Percentiles rank a stretch among this genome's conserved stretches.
Evolutionary conservation across 2,329 filamentous ascomycete genomes (phyloP).

Genomic region (Cryphonectria japonica): DNA sequence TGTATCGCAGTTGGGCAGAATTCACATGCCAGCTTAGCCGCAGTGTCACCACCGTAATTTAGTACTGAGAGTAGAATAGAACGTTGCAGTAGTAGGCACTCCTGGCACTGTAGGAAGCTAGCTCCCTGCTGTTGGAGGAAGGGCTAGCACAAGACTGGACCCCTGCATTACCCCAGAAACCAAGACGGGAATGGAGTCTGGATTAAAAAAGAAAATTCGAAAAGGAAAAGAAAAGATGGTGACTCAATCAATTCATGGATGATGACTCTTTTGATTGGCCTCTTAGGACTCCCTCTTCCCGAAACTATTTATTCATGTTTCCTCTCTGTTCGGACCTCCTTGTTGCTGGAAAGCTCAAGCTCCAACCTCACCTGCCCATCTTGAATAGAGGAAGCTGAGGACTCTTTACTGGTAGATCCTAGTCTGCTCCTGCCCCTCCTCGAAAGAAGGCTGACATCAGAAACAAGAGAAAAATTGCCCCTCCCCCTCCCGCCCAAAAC

Average conservation of each 20-base stretch:
- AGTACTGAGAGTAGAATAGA: background rate
- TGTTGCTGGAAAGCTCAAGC: background rate
- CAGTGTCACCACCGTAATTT: background rate
- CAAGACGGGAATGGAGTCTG: background rate
- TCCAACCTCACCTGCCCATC: background rate
- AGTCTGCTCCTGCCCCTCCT: background rate
- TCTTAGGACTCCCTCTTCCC: background rate
- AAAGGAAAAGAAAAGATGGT: background rate
- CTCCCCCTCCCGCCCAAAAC: background rate
- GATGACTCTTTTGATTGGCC: background rate
- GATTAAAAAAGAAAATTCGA: background rate
- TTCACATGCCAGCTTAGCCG: background rate
- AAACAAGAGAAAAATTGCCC: constrained; percentile 10
- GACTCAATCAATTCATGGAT: background rate
- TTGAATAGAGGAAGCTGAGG: background rate
- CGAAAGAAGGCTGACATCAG: background rate
- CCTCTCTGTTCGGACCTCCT: background rate
- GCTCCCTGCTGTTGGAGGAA: background rate
- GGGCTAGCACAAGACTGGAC: background rate
- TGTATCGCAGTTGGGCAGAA: background rate
- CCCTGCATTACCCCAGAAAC: constrained; percentile 25
- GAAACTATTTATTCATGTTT: background rate
- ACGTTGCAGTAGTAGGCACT: background rate
- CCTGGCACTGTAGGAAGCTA: too few relatives aligned
- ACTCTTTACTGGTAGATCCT: background rate